Evolutionary conservation across 2,329 filamentous ascomycete genomes (phyloP).

Genomic region (Diaporthe ilicicola): DNA sequence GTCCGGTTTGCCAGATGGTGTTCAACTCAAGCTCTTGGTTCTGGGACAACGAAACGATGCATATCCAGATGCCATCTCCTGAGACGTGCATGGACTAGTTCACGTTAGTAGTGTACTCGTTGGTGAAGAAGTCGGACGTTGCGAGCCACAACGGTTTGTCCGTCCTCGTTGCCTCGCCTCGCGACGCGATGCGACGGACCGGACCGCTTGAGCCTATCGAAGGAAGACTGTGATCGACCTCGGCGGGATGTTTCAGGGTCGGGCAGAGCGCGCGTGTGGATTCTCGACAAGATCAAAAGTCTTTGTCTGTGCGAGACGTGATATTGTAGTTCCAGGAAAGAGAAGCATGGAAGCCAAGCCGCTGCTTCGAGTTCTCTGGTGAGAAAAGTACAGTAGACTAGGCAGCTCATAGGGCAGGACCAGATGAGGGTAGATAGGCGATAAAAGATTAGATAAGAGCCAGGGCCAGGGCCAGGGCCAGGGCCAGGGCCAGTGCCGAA

Average conservation of each 20-base stretch:
- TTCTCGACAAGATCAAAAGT: background rate
- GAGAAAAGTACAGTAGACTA: background rate
- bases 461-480: background rate
- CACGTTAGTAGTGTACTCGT: background rate
- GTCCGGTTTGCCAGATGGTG: background rate
- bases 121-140: background rate
- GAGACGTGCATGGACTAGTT: background rate
- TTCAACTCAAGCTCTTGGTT: background rate
- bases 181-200: background rate
- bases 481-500: background rate
- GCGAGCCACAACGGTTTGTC: background rate
- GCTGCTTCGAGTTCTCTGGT: background rate
- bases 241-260: background rate
- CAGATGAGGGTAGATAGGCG: background rate
- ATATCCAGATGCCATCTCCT: background rate
- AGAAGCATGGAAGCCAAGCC: background rate
- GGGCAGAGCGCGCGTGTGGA: background rate
- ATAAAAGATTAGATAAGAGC: slow-evolving; percentile 1
- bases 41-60: background rate
- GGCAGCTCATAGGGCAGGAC: background rate
- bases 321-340: background rate
- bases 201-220: background rate
- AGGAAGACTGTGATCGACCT: background rate
- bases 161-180: background rate
- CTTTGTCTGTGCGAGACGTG: background rate